A percentile compares a stretch with the other conserved stretches of the same genome.
These are phyloP conservation scores for Penicillium brasilianum DNA, from an alignment of 2,329 filamentous ascomycete species.

Conservation along the genomic window DNA sequence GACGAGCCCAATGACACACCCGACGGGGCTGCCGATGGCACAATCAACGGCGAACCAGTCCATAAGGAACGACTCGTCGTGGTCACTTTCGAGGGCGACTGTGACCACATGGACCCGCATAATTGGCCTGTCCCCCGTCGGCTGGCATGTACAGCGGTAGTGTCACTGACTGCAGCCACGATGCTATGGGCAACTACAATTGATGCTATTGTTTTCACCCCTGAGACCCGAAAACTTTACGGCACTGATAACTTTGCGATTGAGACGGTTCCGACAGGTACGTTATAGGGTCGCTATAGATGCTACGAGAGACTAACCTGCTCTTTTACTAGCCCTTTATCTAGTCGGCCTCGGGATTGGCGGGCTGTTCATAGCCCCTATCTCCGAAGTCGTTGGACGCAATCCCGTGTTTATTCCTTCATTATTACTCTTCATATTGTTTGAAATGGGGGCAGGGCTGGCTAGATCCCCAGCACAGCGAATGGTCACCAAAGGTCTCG, in stretches of 20 bases:
- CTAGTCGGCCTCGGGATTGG: slow-evolving; percentile 15
- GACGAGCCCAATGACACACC: background rate
- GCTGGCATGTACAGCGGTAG: background rate
- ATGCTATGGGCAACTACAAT: background rate
- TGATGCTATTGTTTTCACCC: background rate
- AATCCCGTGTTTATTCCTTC: slow-evolving; percentile 13
- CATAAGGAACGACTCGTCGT: background rate
- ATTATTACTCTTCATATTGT: background rate
- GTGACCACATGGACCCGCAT: background rate
- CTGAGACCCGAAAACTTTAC: background rate
- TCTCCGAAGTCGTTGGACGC: slow-evolving; percentile 19
- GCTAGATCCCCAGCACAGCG: background rate
- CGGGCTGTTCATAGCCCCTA: slow-evolving; percentile 11
- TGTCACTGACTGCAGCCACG: background rate
- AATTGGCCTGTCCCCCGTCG: background rate
- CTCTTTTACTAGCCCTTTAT: slow-evolving; percentile 11
- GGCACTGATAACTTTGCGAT: background rate
- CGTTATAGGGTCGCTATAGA: background rate
- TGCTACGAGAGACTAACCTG: background rate
- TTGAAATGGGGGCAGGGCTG: background rate
- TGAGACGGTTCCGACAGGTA: background rate
- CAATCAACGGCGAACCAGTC: background rate
- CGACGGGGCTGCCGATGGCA: background rate
- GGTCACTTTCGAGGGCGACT: background rate
- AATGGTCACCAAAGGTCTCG: slow-evolving; percentile 1